Base-by-base conservation (phyloP, 2,329 filamentous ascomycete species). In the Penicillium fuscoglaucum region DNA sequence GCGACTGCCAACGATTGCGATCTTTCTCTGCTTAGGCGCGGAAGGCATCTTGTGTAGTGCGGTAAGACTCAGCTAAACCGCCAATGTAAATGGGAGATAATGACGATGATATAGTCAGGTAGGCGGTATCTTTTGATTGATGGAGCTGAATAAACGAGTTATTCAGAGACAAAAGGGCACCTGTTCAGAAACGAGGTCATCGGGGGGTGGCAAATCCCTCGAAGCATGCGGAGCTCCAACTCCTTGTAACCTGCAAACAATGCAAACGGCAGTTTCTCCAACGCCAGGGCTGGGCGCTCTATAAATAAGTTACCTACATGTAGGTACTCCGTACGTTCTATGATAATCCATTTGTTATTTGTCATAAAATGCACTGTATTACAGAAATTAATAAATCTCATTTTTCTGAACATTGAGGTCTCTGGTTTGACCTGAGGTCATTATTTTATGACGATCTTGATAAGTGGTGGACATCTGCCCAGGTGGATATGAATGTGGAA, bases 1-100 rank as follows among this genome's bases (percentile, higher is more conserved):
- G 72, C 93, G 88, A 80, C 91, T 96, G 80, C 93, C 93, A 63
- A 97, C 91, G 78, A 97, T 93, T 78, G 93, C 93, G 75, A 97
- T 89, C 83, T 97, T 97, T 71, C 93, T 85, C 79, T 96, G 92
- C 79, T 96, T 96, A 59, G 88, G 85, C 60, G 87, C 85, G 48
- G 88, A 79, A 66, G 87, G 82, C 87, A 90, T 90, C 65, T 70
- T 77, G 59, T 46, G 47, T 5, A 19, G n/a, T 24, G 54, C 39
- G 40, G 31, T 52, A 33, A 29, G 48, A 55, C n/a, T 31, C 31
- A 60, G 33, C 26, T 40, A 41, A 48, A 31, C 17, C 45, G 29
- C 48, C 26, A 45, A 29, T 45, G n/a, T 44, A 8, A 55, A 55
- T 45, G 13, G 37, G 10, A 39, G 33, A 26, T 51, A 35, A 41